Evolutionary conservation across 371 early-diverging fungal species (phyloP), one percentile per base, ranked within the genome.

Genomic region (Rhizopus arrhizus): DNA sequence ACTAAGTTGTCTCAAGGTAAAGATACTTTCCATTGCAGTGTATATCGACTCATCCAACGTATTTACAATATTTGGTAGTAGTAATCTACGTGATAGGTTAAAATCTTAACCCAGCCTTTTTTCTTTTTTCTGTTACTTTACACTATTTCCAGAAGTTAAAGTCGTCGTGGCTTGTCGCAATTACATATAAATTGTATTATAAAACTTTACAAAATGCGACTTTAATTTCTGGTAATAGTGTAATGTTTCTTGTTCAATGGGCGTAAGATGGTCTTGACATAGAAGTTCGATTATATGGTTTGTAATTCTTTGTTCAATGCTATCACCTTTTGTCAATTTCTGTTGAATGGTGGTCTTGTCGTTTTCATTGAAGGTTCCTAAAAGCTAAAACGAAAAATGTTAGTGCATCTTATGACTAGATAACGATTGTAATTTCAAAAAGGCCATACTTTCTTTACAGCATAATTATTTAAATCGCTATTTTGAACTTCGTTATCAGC

Each of bases 41-140:
- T 15, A 43, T 15, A 48, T 48, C 2, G 48, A 48, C 2, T 29
- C 48, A 48, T 48, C 29, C 48, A 48, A 48, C 48, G 15, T 48
- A 15, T 48, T 48, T 48, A 48, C 29, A 48, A 48, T 48, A 48
- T 48, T 3, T 32, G 49, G 28, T 29, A 48, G 29, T 48, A 48
- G 12, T 29, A 9, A 48, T 28, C 29, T 48, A 48, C 1, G 28
- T 48, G 6, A 29, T 48, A 29, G 8, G 15, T 48, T 12, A 48
- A 9, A 48, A 10, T 11, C 29, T 48, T 48, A 48, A 48, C 15
- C 31, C 29, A 4, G 5, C 5, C 43, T 15, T 48, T 29, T 48
- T 28, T 9, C 46, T 46, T 16, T 22, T 46, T 46, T 8, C 1
- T 22, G n/a, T n/a, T n/a, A n/a, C n/a, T n/a, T n/a, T n/a, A n/a